phyloP scores from a whole-genome alignment of 179 eudicot genomes.

The Drosera spatulata region DNA sequence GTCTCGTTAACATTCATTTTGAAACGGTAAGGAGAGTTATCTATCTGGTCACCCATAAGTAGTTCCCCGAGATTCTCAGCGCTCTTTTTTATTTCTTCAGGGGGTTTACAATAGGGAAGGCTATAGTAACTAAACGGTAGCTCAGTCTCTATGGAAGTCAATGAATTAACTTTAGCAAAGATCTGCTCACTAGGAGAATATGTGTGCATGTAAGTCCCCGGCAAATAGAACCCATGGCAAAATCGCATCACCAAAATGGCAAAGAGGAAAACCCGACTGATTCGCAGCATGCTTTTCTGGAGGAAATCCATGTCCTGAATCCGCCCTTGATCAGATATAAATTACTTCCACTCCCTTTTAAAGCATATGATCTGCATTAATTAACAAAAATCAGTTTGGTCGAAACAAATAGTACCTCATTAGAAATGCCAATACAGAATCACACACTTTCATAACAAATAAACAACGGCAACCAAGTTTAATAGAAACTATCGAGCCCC shows the following conservation, averaged over 20 bases:
- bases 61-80: slow-evolving; percentile 7
- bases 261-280: neutral
- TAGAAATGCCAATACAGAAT: neutral
- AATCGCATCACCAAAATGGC: neutral
- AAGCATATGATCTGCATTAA: too few species aligned
- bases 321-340: too few species aligned
- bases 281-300: slow-evolving; percentile 1
- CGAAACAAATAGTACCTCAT: neutral
- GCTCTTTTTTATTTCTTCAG: slow-evolving; percentile 1
- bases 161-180: slow-evolving; percentile 7
- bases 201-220: slow-evolving; percentile 7
- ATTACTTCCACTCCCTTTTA: too few species aligned
- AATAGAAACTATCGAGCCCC: neutral
- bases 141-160: neutral
- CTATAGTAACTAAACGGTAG: neutral
- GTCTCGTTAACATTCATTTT: slow-evolving; percentile 1
- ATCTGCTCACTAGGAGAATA: neutral
- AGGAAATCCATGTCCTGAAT: neutral
- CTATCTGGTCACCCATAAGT: slow-evolving; percentile 8
- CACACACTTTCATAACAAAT: neutral
- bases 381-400: too few species aligned
- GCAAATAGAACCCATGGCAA: slow-evolving; percentile 5
- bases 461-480: neutral
- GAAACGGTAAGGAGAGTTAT: slow-evolving; percentile 5
- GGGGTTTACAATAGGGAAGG: slow-evolving; percentile 7